These are phyloP conservation scores for Globisporangium abappressorium DNA, from an alignment of 352 stramenopile genomes.

Conservation along the genomic window DNA sequence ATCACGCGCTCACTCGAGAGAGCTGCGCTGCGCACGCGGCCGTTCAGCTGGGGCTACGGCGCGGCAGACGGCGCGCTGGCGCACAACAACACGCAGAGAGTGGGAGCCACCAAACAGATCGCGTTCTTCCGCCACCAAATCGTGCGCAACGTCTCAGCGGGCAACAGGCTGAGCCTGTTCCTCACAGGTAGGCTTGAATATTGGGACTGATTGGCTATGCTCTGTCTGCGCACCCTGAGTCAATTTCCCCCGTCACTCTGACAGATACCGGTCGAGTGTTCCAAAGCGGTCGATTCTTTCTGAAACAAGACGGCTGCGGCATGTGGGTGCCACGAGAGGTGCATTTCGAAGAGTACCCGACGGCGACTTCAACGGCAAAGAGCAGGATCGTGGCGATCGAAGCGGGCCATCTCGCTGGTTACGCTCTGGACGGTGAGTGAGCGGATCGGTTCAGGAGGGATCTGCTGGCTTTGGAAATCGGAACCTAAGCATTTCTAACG, in stretches of 20 bases:
- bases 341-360: slow-evolving; percentile 8
- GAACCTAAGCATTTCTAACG: background rate
- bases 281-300: slow-evolving; percentile 49
- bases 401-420: slow-evolving; percentile 51
- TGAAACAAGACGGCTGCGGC: slow-evolving; percentile 45
- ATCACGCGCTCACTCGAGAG: slow-evolving; percentile 27
- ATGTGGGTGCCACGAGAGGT: slow-evolving; percentile 56
- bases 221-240: no score
- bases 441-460: background rate
- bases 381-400: slow-evolving; percentile 36
- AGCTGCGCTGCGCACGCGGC: slow-evolving; percentile 25
- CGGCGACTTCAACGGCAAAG: background rate
- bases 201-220: background rate
- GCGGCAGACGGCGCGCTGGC: slow-evolving; percentile 42
- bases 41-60: slow-evolving; percentile 60
- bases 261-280: slow-evolving; percentile 37
- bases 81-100: slow-evolving; percentile 27
- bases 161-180: slow-evolving; percentile 60
- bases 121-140: slow-evolving; percentile 35
- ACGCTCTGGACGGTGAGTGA: slow-evolving; percentile 49
- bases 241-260: background rate
- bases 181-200: slow-evolving; percentile 32
- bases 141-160: slow-evolving; percentile 41
- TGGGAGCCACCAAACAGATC: slow-evolving; percentile 30
- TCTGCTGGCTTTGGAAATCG: background rate